Conservation (phyloP, 441 rosid species). For the Melastoma candidum region DNA sequence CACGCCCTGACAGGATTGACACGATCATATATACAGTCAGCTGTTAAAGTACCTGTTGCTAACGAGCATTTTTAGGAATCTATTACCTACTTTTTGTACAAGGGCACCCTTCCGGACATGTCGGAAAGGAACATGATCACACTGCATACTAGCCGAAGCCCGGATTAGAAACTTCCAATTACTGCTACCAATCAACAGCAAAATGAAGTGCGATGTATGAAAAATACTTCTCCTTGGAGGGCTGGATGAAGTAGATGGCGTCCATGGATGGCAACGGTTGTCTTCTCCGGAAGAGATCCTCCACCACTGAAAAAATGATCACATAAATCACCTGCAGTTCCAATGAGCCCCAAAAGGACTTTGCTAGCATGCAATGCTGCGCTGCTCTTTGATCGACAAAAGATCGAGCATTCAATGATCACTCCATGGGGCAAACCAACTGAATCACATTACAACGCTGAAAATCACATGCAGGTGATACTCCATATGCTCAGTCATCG, state of each 20-base stretch:
- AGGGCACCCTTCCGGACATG: slow-evolving; percentile 72
- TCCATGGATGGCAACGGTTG: slow-evolving; percentile 67
- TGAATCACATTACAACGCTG: no score
- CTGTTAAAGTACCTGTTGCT: neutral
- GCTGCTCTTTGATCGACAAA: no score
- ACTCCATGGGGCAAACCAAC: no score
- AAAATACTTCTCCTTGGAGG: slow-evolving; percentile 56
- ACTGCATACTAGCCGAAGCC: slow-evolving; percentile 39
- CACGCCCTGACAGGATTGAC: slow-evolving; percentile 32
- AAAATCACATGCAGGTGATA: no score
- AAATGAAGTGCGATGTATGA: neutral
- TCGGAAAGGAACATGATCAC: slow-evolving; percentile 68
- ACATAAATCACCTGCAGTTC: no score
- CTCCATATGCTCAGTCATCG: no score
- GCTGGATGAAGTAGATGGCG: slow-evolving; percentile 56
- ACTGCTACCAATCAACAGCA: neutral
- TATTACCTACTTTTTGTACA: slow-evolving; percentile 45
- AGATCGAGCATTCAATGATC: no score
- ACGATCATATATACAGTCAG: no score
- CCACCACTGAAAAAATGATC: slow-evolving; percentile 42
- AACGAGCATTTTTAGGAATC: neutral
- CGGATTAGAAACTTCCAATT: slow-evolving; percentile 17
- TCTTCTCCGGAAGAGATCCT: slow-evolving; percentile 63
- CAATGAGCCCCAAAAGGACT: no score
- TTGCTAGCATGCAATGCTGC: no score